Conservation (phyloP, 306 rosid species). For the Lotus japonicus region DNA sequence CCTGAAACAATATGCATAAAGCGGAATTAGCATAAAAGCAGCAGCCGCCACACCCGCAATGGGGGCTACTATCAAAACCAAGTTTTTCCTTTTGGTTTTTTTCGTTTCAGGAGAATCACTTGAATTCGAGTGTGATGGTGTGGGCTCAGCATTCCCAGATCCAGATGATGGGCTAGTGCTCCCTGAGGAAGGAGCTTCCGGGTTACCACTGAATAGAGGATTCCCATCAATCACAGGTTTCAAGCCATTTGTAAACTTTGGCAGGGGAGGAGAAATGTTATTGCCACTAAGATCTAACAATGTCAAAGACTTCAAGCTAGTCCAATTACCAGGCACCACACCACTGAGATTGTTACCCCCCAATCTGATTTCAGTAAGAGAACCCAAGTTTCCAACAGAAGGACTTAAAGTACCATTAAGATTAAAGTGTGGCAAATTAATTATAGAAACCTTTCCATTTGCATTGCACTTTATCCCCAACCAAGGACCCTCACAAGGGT, state of each 20-base stretch:
- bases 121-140: constrained; percentile 13
- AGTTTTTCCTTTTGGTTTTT: constrained; percentile 23
- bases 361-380: constrained; percentile 52
- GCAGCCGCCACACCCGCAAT: constrained; percentile 65
- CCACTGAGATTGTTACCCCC: constrained; percentile 57
- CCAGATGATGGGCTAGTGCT: constrained; percentile 21
- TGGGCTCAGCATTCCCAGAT: constrained; percentile 21
- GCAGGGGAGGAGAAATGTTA: constrained; percentile 76
- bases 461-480: constrained; percentile 60
- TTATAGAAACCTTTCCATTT: constrained; percentile 42
- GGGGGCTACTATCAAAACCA: constrained; percentile 42
- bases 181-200: constrained; percentile 26
- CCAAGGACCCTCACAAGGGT: constrained; percentile 66
- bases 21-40: constrained; percentile 68
- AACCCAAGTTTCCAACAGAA: constrained; percentile 60
- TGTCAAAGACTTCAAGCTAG: constrained; percentile 44
- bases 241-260: constrained; percentile 44
- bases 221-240: constrained; percentile 40
- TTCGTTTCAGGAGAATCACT: not conserved
- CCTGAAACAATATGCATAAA: constrained; percentile 56
- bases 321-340: constrained; percentile 65
- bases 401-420: constrained; percentile 79
- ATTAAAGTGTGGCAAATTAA: constrained; percentile 54
- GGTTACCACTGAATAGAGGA: constrained; percentile 14
- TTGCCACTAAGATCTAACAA: constrained; percentile 74